Evolutionary conservation across 331 rosid genomes (phyloP).

Genomic region (Cydonia oblonga): DNA sequence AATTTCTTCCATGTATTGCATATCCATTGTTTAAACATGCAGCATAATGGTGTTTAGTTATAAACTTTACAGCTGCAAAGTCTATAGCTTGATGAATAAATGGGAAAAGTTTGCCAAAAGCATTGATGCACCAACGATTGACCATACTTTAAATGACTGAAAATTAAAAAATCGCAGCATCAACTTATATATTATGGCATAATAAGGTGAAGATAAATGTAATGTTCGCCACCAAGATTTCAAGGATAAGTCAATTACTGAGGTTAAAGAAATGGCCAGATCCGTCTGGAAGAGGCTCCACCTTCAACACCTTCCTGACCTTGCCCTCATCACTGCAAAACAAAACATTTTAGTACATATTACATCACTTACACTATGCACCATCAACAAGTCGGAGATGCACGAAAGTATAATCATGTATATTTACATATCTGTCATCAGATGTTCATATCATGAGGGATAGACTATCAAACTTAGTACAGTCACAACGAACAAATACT

Average conservation of each 20-base stretch:
- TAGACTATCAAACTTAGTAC: neutral
- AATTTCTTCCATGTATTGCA: neutral
- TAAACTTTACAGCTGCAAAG: neutral
- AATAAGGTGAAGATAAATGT: neutral
- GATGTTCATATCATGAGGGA: neutral
- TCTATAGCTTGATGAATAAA: neutral
- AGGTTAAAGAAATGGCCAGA: conserved; percentile 74
- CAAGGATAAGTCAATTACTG: conserved; percentile 38
- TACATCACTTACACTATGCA: neutral
- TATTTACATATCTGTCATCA: neutral
- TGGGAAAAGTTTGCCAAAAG: neutral
- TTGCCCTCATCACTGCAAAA: conserved; percentile 66
- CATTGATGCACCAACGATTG: neutral
- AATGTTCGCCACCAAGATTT: neutral
- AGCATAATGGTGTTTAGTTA: neutral
- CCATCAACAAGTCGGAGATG: neutral
- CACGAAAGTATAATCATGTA: neutral
- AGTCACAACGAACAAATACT: neutral
- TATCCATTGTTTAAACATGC: neutral
- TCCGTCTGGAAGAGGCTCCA: conserved; percentile 76
- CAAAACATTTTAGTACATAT: neutral
- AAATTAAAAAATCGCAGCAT: neutral
- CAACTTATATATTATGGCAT: neutral
- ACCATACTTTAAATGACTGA: neutral
- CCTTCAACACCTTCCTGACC: conserved; percentile 62